Evolutionary conservation across 73 alveolate genomes (phyloP).

Genomic region (Paramecium sonneborni): DNA sequence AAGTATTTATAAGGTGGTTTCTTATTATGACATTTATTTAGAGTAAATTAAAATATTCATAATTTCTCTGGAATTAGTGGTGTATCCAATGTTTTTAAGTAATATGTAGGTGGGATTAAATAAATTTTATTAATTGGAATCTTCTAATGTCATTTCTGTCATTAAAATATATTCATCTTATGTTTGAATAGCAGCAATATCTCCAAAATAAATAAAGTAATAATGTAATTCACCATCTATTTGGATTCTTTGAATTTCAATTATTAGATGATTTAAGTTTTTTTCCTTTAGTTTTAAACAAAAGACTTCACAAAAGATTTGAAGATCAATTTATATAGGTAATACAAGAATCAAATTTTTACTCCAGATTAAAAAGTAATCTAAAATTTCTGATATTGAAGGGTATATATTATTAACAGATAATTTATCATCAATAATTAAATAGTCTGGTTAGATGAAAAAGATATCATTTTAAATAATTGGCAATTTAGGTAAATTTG

Average conservation of each 20-base stretch:
- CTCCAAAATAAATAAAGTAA: constrained; percentile 32
- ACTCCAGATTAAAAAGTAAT: not conserved
- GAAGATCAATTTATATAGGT: not conserved
- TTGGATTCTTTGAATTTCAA: not conserved
- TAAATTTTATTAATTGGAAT: not conserved
- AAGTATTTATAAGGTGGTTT: constrained; percentile 10
- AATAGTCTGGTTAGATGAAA: constrained; percentile 25
- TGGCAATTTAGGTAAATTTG: not conserved
- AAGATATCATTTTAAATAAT: not conserved
- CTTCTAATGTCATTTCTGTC: constrained; percentile 25
- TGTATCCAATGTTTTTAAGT: not conserved
- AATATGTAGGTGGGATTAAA: not conserved
- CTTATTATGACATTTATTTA: not conserved
- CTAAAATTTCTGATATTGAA: not conserved
- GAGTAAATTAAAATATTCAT: constrained; percentile 14
- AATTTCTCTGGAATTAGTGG: not conserved
- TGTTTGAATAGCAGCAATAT: not conserved
- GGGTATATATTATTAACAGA: not conserved
- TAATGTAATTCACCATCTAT: not conserved
- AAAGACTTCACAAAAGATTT: not conserved
- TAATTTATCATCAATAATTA: not conserved
- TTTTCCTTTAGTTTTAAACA: not conserved
- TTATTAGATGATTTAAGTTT: not conserved
- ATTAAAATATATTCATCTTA: not conserved
- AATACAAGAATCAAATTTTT: constrained; percentile 6